Evolutionary conservation across 2,329 filamentous ascomycete species (phyloP), one percentile per base, ranked within the genome.

Genomic region (Claviceps pusilla): DNA sequence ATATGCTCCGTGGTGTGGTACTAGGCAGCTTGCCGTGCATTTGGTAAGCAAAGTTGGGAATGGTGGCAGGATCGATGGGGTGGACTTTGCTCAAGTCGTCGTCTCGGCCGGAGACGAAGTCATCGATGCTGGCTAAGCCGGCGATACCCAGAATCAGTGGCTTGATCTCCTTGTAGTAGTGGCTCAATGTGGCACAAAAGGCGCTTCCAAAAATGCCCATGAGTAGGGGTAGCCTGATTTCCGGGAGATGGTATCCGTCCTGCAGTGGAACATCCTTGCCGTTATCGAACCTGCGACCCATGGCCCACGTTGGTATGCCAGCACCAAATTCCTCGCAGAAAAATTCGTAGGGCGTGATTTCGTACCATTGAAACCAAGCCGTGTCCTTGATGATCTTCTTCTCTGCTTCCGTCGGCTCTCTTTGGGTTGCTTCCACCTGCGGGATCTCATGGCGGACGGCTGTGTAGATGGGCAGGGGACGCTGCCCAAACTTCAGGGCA

Each of bases 331-430:
- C 91, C 68, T 97, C 91, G 61, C 89, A 95, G 68, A 93, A 96
- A 65, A 96, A 85, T 66, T 97, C 91, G 64, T 94, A 96, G 0
- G 91, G 91, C 0, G 89, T 94, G 62, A 91, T 86, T 64, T 98
- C 93, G 61, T 93, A 96, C 91, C 93, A 97, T 63, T 98, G 91
- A 62, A 97, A 98, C 87, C 90, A 97, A 2, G 89, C 78, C 63
- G 94, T 86, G 56, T 76, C 75, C 63, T 71, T 80, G 10, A 77
- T 73, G 51, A 71, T 66, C 59, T 74, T 71, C 59, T 81, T 78
- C 43, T 57, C 53, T 47, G 31, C 46, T 39, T 57, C 53, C 3
- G 53, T 55, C 50, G 53, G 55, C 53, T 52, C 50, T 41, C 53
- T 35, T 28, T 51, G 48, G 0, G 72, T 75, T 24, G 70, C 68